A percentile compares a stretch with the other conserved stretches of the same genome.
Conservation (phyloP, 2,329 filamentous ascomycete genomes). For the Elsinoe arachidis region DNA sequence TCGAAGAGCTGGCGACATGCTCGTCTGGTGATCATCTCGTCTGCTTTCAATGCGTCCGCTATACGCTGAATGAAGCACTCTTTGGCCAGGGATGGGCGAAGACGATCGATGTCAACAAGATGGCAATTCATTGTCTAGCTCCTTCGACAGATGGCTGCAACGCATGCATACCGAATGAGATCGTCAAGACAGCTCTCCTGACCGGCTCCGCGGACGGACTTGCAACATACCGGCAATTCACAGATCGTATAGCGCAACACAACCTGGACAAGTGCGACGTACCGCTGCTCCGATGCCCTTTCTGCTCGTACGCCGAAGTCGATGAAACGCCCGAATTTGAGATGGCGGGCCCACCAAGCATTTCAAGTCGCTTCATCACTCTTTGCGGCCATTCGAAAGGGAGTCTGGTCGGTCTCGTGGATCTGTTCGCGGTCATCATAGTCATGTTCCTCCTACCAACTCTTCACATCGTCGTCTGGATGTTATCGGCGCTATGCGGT, state of each 20-base stretch:
- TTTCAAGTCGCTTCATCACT: slow-evolving; percentile 33
- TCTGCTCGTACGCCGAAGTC: slow-evolving; percentile 83
- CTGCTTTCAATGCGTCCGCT: slow-evolving; percentile 74
- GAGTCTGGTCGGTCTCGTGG: slow-evolving; percentile 24
- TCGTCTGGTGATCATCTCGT: slow-evolving; percentile 60
- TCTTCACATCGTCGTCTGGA: slow-evolving; percentile 40
- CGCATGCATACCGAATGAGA: slow-evolving; percentile 61
- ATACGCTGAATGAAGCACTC: slow-evolving; percentile 74
- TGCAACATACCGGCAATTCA: slow-evolving; percentile 65
- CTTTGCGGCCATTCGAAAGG: slow-evolving; percentile 32
- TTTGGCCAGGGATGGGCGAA: slow-evolving; percentile 89
- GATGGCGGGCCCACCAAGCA: slow-evolving; percentile 5
- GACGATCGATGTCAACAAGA: slow-evolving; percentile 62
- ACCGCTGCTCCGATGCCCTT: slow-evolving; percentile 75
- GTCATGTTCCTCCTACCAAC: slow-evolving; percentile 46
- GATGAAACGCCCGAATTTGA: slow-evolving; percentile 42
- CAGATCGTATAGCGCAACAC: slow-evolving; percentile 70
- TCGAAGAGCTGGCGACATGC: slow-evolving; percentile 69
- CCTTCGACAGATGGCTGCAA: slow-evolving; percentile 57
- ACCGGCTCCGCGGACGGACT: slow-evolving; percentile 55
- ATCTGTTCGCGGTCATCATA: slow-evolving; percentile 38
- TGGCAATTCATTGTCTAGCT: slow-evolving; percentile 76
- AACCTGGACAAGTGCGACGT: slow-evolving; percentile 63
- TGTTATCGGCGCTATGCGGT: slow-evolving; percentile 31
- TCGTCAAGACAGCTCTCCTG: slow-evolving; percentile 64